These are phyloP conservation scores for Torrubiellomyces zombiae DNA, from an alignment of 2,329 filamentous ascomycete genomes.

Conservation along the genomic window DNA sequence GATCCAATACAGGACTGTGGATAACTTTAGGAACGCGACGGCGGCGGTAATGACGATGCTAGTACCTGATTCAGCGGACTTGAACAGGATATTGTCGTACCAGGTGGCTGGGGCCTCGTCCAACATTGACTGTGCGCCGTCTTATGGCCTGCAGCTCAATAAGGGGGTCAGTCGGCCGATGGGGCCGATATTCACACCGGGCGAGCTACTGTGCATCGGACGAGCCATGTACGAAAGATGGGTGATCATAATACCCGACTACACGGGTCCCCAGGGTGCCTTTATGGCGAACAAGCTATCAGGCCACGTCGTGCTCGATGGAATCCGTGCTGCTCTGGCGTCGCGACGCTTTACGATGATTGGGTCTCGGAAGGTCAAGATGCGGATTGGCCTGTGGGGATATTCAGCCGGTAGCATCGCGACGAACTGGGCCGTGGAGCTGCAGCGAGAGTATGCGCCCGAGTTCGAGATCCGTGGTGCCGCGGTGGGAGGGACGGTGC, in stretches of 20 bases:
- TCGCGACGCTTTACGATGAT: slow-evolving; percentile 13
- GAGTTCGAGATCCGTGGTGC: slow-evolving; percentile 10
- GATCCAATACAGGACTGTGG: slow-evolving; percentile 22
- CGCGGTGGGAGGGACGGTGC: slow-evolving; percentile 9
- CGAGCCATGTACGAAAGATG: slow-evolving; percentile 23
- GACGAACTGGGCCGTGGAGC: slow-evolving; percentile 2
- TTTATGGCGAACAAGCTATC: slow-evolving; percentile 23
- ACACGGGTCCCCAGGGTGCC: slow-evolving; percentile 23
- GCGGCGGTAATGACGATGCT: slow-evolving; percentile 21
- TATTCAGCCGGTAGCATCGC: slow-evolving; percentile 10
- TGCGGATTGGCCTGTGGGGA: slow-evolving; percentile 25
- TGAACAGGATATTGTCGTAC: slow-evolving; percentile 20
- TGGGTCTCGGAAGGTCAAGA: slow-evolving; percentile 8
- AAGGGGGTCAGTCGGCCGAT: slow-evolving; percentile 15
- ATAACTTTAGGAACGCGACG: slow-evolving; percentile 16
- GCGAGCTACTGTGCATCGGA: slow-evolving; percentile 9
- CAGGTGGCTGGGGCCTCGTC: slow-evolving; percentile 24
- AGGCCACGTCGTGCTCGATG: slow-evolving; percentile 25
- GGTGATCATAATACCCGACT: slow-evolving; percentile 33
- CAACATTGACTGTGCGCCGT: slow-evolving; percentile 16
- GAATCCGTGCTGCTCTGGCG: slow-evolving; percentile 21
- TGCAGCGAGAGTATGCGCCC: slow-evolving; percentile 8
- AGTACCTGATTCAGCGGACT: slow-evolving; percentile 15
- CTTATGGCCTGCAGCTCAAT: slow-evolving; percentile 8
- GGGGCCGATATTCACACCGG: slow-evolving; percentile 13